Base-by-base conservation (phyloP, 2,329 filamentous ascomycete species). In the Zymoseptoria tritici region DNA sequence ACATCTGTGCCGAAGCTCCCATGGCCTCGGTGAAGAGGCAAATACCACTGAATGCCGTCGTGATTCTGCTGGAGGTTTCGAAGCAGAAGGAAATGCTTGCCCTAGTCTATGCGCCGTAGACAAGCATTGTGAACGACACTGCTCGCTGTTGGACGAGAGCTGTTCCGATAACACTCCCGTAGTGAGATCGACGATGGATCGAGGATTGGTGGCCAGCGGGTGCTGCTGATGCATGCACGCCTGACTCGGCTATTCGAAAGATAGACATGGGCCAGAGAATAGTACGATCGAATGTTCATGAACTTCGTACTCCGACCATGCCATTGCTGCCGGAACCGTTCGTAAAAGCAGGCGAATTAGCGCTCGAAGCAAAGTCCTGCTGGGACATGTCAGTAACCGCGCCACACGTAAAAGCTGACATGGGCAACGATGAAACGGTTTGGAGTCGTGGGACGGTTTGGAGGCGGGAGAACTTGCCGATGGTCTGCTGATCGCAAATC, bases 261-360 rank as follows among this genome's bases (percentile, higher is more conserved):
- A 29, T 29, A 29, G 36, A 51, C 50, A 31, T n/a, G 16, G 13
- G 22, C 11, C 52, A 50, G 22, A 51, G 16, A 20, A 7, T 21
- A 24, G 51, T 20, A 49, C 46, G 20, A 8, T 52, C 20, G 26
- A 16, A n/a, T 46, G 49, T n/a, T 50, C 61, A 64, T 42, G 62
- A 60, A 42, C 53, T 59, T 36, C 62, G 42, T 20, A 66, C 62
- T 11, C 64, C 64, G 21, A 66, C 62, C 58, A 62, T 63, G 22
- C 60, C 57, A n/a, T 57, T 52, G 49, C 50, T 52, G 31, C 56
- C 57, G 21, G 50, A 7, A 31, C 58, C 56, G 50, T 51, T 54
- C 9, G 57, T 36, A 56, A 66, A 63, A 7, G 62, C 57, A 11
- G 64, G 64, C 6, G 64, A 63, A 46, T 62, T 61, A 5, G 62